Base-by-base conservation (phyloP, 225 moss, liverwort and hornwort genomes). In the Marchantia polymorpha region DNA sequence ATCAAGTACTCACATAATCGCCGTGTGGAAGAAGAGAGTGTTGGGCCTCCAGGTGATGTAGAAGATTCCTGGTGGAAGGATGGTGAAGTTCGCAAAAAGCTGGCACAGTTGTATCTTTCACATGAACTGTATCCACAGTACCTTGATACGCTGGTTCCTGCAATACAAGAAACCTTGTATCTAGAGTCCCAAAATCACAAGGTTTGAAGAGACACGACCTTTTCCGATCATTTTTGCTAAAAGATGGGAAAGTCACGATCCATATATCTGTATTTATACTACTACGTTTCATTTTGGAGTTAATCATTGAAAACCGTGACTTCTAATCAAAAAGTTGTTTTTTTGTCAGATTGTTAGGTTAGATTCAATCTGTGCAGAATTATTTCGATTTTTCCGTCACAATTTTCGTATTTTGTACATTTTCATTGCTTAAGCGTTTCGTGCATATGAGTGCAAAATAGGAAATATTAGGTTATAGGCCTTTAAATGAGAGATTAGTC, bases 11-110 rank as follows among this genome's bases (percentile, higher is more conserved):
- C 27, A 75, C 17, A 17, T 15, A 29, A 39, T 27, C 15, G 55
- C 16, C 12, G 7, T 75, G 54, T 55, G 27, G 17, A 39, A 8
- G 49, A 31, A 77, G 82, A 82, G 48, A 30, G 52, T 71, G 59
- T 47, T 39, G 68, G 8, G 8, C 25, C 58, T 12, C 46, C 67
- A 65, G 49, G 69, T 47, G 91, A 88, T 51, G 77, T 84, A 13
- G 90, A 90, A 67, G 79, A 87, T 50, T 82, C 90, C 9, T 99
- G 99, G 99, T 99, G 95, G 99, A 89, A 90, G 78, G 88, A 95
- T 64, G 95, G 93, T 39, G 87, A 85, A 83, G 91, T 95, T 56
- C 87, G 89, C n/a, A 91, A 85, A 66, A 90, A 91, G 82, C 84
- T 99, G 81, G 95, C 99, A 73, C 88, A 84, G 56, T 68, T 99